These are phyloP conservation scores for Sarocladium strictum DNA, from an alignment of 2,329 filamentous ascomycete species.

Conservation along the genomic window DNA sequence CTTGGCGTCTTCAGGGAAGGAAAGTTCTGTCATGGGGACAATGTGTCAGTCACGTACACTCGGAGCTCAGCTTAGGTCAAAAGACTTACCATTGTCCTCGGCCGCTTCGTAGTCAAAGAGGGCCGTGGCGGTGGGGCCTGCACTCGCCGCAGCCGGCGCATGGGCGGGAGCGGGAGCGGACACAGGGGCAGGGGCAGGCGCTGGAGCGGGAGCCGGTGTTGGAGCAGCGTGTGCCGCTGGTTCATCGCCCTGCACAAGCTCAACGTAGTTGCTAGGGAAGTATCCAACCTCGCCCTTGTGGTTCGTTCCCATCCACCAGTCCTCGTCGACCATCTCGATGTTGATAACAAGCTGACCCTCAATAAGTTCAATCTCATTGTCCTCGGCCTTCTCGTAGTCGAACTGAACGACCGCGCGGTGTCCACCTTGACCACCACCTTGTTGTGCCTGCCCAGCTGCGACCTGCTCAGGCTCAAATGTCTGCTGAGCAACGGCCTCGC, in stretches of 20 bases:
- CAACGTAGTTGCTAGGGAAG: slow-evolving; percentile 97
- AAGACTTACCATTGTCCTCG: slow-evolving; percentile 72
- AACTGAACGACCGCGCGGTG: slow-evolving; percentile 78
- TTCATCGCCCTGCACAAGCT: slow-evolving; percentile 63
- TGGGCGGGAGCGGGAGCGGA: slow-evolving; percentile 26
- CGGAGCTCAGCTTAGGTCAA: too few relatives aligned
- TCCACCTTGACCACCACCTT: slow-evolving; percentile 55
- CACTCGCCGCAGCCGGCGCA: slow-evolving; percentile 29
- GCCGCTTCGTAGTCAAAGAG: slow-evolving; percentile 95
- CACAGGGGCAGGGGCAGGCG: slow-evolving; percentile 20
- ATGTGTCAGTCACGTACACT: slow-evolving; percentile 7
- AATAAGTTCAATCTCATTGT: slow-evolving; percentile 87
- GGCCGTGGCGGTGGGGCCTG: slow-evolving; percentile 69
- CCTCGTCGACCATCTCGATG: slow-evolving; percentile 95
- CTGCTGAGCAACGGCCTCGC: slow-evolving; percentile 46
- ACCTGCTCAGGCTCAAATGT: slow-evolving; percentile 25
- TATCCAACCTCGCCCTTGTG: slow-evolving; percentile 75
- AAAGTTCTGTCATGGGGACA: slow-evolving; percentile 49
- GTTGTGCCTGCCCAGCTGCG: slow-evolving; percentile 27
- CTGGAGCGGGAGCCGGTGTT: slow-evolving; percentile 17
- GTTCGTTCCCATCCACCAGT: slow-evolving; percentile 99
- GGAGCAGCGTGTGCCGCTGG: slow-evolving; percentile 25
- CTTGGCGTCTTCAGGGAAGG: slow-evolving; percentile 83
- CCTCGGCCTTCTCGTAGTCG: slow-evolving; percentile 96
- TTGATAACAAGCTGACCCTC: slow-evolving; percentile 86